phyloP scores from a whole-genome alignment of 306 rosid genomes.

The Citrullus amarus region DNA sequence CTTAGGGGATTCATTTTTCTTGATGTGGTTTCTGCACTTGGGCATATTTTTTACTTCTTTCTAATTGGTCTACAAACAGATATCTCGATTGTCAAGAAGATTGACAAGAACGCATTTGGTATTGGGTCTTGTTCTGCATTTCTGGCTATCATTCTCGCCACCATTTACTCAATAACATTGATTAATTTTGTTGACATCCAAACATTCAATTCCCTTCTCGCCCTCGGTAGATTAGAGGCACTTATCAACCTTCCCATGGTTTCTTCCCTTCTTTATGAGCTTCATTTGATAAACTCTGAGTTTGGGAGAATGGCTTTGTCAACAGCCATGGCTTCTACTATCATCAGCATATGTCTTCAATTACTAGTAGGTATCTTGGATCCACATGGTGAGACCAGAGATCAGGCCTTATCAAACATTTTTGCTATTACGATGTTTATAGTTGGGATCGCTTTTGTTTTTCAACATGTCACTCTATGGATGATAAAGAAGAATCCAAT shows the following conservation, averaged over 20 bases:
- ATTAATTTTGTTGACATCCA: neutral
- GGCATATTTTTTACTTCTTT: slow-evolving; percentile 20
- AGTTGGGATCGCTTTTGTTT: neutral
- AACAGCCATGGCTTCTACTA: slow-evolving; percentile 13
- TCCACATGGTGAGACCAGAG: neutral
- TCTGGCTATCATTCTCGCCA: neutral
- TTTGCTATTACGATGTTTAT: neutral
- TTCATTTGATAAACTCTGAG: slow-evolving; percentile 25
- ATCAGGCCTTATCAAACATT: neutral
- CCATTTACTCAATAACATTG: neutral
- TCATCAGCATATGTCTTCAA: neutral
- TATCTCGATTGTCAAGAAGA: slow-evolving; percentile 2
- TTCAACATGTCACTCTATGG: slow-evolving; percentile 9
- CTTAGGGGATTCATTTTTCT: slow-evolving; percentile 18
- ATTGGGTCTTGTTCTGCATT: slow-evolving; percentile 12
- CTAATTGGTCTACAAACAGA: slow-evolving; percentile 27
- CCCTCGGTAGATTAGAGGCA: neutral
- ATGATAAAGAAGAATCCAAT: slow-evolving; percentile 11
- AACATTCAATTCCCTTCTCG: neutral
- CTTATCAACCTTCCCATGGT: slow-evolving; percentile 14
- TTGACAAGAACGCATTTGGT: slow-evolving; percentile 6
- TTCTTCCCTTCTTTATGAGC: slow-evolving; percentile 15
- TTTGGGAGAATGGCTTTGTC: slow-evolving; percentile 18
- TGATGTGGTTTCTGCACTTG: slow-evolving; percentile 18
- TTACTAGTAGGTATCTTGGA: neutral